Base-by-base conservation (phyloP, 345 rosid species). In the Rhodamnia rubescens region DNA sequence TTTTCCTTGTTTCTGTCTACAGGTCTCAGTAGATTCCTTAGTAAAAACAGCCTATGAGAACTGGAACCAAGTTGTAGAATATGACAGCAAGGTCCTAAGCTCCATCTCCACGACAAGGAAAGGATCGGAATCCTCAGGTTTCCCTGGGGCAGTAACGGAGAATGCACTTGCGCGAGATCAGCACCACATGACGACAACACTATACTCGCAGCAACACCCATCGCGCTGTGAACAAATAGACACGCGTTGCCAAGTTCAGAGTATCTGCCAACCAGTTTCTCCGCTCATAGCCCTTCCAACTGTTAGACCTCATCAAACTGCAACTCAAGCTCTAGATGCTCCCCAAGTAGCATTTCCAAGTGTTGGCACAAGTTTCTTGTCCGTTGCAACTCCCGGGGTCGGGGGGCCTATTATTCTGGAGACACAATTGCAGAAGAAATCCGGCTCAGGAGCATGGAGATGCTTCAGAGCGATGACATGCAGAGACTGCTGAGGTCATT, bases 391-490 rank as follows among this genome's bases (percentile, higher is more conserved):
- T 86, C 88, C 92, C 1, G 87, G 86, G 75, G 89, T 91, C 58
- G 92, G 93, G 83, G 90, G 85, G 93, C 90, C 53, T 90, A 91
- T 47, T 94, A 92, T 80, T 29, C 89, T 81, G 98, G 93, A 89
- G 94, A 95, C 84, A 87, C 90, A 42, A 91, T 93, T 80, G 89
- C 95, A 0, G 96, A 95, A 81, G 99, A 95, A 84, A 89, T 97
- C 81, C 90, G 98, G 82, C 24, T 91, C 26, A 92, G 96, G 89
- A 97, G 99, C 89, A 91, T 93, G 11, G 98, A 95, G 88, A 97
- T 95, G 98, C 91, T 97, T 81, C 95, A 95, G 82, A 90, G 89
- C 40, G 97, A 95, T 81, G 98, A 97, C 85, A 95, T 97, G 98
- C 99, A 97, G 91, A 93, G 93, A 86, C 91, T 97, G 86, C 91